phyloP scores from a whole-genome alignment of 306 rosid species.

The Prunus armeniaca region DNA sequence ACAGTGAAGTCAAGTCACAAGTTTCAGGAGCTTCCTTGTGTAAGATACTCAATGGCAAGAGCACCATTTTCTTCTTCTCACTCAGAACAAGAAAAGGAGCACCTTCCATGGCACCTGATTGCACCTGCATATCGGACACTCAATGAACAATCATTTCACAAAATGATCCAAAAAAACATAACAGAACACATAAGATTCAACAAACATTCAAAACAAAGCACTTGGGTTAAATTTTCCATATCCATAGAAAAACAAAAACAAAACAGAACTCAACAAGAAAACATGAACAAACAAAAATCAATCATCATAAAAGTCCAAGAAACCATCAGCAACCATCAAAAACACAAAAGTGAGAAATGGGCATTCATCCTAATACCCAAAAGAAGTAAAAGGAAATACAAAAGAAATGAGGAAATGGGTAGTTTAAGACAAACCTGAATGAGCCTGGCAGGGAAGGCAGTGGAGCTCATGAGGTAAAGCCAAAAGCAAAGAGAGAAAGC shows the following conservation, averaged over 20 bases:
- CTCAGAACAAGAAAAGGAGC: conserved; percentile 65
- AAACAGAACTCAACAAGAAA: not conserved
- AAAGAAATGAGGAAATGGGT: not conserved
- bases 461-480: conserved; percentile 60
- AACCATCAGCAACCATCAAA: not conserved
- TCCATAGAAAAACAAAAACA: not conserved
- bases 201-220: not conserved
- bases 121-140: conserved; percentile 44
- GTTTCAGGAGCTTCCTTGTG: conserved; percentile 49
- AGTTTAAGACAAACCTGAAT: conserved; percentile 48
- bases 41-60: conserved; percentile 47
- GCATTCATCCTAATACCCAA: not conserved
- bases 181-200: not conserved
- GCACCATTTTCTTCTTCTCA: conserved; percentile 45
- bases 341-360: conserved; percentile 6
- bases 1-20: conserved; percentile 39
- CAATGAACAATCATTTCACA: not conserved
- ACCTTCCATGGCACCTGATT: conserved; percentile 34
- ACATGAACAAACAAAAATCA: not conserved
- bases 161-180: not conserved
- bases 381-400: not conserved
- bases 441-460: conserved; percentile 61
- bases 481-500: conserved; percentile 72
- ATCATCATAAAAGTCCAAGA: not conserved
- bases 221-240: not conserved